phyloP scores from a whole-genome alignment of 176 grass and related monocot genomes.

The Oryza rufipogon region DNA sequence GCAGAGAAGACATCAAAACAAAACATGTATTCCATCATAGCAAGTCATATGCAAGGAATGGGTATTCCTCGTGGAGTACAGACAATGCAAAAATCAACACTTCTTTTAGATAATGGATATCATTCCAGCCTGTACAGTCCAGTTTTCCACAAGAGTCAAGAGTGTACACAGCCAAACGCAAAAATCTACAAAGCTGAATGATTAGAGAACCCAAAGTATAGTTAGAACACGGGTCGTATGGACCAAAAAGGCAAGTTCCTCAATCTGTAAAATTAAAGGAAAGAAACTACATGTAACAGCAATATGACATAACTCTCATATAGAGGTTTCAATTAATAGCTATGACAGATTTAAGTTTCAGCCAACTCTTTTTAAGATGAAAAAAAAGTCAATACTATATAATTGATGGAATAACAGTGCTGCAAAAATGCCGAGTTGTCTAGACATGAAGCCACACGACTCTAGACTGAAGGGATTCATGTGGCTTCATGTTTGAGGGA shows the following conservation, averaged over 20 bases:
- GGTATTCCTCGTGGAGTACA: background rate
- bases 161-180: no score
- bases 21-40: background rate
- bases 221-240: background rate
- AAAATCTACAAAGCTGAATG: background rate
- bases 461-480: no score
- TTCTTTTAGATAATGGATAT: no score
- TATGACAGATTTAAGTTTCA: no score
- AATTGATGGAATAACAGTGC: background rate
- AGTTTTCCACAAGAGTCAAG: no score
- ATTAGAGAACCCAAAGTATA: background rate
- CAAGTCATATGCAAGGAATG: background rate
- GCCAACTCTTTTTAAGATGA: no score
- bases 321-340: background rate
- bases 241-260: background rate
- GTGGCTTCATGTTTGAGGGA: background rate
- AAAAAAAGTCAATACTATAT: no score
- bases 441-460: background rate
- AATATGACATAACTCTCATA: background rate
- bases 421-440: background rate
- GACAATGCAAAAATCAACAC: background rate
- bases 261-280: background rate
- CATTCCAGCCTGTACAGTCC: no score
- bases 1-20: background rate
- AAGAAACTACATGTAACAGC: no score